Percentiles rank a stretch among this genome's conserved stretches.
These are phyloP conservation scores for Sindora glabra DNA, from an alignment of 306 rosid genomes.

Conservation along the genomic window DNA sequence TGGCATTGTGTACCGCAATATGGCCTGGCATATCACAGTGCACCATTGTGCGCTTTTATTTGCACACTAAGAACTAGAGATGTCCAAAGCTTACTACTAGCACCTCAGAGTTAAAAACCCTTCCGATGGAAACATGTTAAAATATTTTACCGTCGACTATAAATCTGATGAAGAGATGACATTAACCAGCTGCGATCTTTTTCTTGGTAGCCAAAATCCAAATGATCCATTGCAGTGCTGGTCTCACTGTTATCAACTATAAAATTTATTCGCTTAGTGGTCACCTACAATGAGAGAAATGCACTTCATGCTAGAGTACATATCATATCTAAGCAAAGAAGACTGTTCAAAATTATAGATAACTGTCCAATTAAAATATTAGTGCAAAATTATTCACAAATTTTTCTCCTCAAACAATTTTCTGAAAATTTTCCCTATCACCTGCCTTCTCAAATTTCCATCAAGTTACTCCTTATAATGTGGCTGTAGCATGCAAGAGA, in stretches of 20 bases:
- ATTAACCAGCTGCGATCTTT: conserved; percentile 87
- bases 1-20: too few species aligned
- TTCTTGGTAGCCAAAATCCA: conserved; percentile 39
- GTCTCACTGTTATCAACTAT: conserved; percentile 58
- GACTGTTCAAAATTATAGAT: conserved; percentile 14
- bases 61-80: too few species aligned
- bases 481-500: neutral
- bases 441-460: neutral
- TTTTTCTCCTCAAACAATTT: neutral
- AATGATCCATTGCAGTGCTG: conserved; percentile 29
- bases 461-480: neutral
- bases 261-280: conserved; percentile 85
- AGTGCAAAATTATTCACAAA: neutral
- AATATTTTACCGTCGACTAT: conserved; percentile 84
- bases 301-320: conserved; percentile 14
- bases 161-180: conserved; percentile 87
- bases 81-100: too few species aligned
- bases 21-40: too few species aligned
- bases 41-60: too few species aligned
- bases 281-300: conserved; percentile 52
- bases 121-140: too few species aligned
- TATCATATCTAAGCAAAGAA: conserved; percentile 5
- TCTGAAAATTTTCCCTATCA: neutral
- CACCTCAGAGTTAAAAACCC: too few species aligned
- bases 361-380: neutral